Evolutionary conservation across 345 rosid species (phyloP).

Genomic region (Passiflora organensis): DNA sequence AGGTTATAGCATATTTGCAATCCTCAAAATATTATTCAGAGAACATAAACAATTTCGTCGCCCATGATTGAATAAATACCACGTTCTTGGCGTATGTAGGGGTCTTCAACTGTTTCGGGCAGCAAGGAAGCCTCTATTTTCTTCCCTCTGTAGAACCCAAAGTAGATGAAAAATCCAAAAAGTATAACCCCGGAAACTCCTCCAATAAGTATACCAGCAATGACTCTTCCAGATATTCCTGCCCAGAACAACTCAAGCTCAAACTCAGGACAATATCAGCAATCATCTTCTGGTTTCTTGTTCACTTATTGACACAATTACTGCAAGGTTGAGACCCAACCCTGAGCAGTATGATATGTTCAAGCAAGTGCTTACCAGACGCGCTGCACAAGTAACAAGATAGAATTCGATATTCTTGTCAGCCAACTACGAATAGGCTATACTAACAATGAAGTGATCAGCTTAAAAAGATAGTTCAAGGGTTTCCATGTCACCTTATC

Average conservation of each 20-base stretch:
- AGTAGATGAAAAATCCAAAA: constrained; percentile 33
- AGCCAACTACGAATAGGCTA: no score
- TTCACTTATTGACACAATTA: constrained; percentile 25
- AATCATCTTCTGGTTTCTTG: constrained; percentile 19
- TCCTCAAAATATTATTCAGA: no score
- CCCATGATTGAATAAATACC: constrained; percentile 14
- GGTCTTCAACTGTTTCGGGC: constrained; percentile 20
- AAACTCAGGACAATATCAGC: constrained; percentile 12
- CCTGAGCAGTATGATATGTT: no score
- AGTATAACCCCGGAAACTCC: constrained; percentile 37
- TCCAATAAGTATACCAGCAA: constrained; percentile 59
- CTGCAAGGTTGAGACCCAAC: constrained; percentile 14
- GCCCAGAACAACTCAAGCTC: constrained; percentile 19
- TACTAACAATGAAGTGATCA: no score
- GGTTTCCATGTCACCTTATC: constrained; percentile 26
- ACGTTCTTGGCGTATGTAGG: constrained; percentile 7
- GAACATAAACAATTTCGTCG: no score
- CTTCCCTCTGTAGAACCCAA: constrained; percentile 46
- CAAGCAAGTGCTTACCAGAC: no score
- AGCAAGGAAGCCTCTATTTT: constrained; percentile 30
- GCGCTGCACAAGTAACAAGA: constrained; percentile 32
- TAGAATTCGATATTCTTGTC: no score
- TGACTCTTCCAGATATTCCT: constrained; percentile 47
- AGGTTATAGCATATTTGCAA: no score
- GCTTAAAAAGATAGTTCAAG: constrained; percentile 8